phyloP scores from a whole-genome alignment of 371 early-diverging fungal species.

The Phascolomyces articulosus region DNA sequence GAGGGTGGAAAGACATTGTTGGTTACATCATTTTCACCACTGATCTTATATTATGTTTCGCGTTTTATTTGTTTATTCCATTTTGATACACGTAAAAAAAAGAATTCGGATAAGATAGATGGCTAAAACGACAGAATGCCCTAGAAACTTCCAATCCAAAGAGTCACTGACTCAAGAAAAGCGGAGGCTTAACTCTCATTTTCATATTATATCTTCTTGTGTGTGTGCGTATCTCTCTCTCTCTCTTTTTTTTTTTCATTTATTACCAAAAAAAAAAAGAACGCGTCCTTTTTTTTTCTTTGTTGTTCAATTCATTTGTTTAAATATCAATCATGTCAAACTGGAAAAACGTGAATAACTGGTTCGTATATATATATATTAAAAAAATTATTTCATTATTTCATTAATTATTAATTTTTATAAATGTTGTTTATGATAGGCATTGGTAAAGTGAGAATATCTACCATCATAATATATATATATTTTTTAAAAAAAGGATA shows the following conservation, averaged over 20 bases:
- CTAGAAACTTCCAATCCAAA: not conserved
- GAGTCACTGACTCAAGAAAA: not conserved
- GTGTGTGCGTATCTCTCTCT: not conserved
- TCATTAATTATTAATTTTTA: slow-evolving; percentile 2
- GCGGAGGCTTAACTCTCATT: not conserved
- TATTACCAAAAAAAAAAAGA: not conserved
- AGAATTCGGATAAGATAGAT: too few relatives aligned
- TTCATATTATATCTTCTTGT: not conserved
- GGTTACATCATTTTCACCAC: too few relatives aligned
- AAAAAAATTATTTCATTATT: not conserved
- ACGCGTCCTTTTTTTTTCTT: not conserved
- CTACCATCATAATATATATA: not conserved
- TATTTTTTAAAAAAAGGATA: too few relatives aligned
- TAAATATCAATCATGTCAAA: slow-evolving; percentile 54
- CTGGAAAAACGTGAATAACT: slow-evolving; percentile 79
- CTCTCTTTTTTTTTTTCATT: not conserved
- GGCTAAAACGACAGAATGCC: not conserved
- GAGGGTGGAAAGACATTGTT: too few relatives aligned
- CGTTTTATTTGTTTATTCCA: too few relatives aligned
- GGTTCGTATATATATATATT: slow-evolving; percentile 24
- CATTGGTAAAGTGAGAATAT: slow-evolving; percentile 6
- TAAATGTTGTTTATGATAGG: not conserved
- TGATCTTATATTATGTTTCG: too few relatives aligned
- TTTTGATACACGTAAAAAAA: too few relatives aligned
- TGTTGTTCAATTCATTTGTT: too few relatives aligned